Evolutionary conservation across 2,329 filamentous ascomycete genomes (phyloP).

Genomic region (Samsoniella hepiali): DNA sequence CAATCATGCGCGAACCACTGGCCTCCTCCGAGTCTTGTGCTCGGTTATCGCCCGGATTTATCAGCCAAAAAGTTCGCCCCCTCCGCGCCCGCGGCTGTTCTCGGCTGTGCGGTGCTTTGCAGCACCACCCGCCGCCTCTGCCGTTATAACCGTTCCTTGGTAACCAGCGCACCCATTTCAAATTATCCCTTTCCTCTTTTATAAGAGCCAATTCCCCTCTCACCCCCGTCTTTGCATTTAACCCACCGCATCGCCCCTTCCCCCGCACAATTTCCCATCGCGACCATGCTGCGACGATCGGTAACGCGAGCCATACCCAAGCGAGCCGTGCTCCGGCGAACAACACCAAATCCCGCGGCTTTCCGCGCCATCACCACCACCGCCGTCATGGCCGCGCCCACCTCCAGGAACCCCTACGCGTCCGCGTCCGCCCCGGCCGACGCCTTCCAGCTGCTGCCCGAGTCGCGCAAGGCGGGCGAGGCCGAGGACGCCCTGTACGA

Average conservation of each 20-base stretch:
- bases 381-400: slow-evolving; percentile 33
- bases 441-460: slow-evolving; percentile 80
- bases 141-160: slow-evolving; percentile 13
- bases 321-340: slow-evolving; percentile 13
- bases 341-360: slow-evolving; percentile 15
- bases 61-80: slow-evolving; percentile 6
- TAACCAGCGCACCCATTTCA: neutral
- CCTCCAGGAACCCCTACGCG: slow-evolving; percentile 28
- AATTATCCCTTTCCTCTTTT: too few relatives aligned
- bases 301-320: slow-evolving; percentile 7
- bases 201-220: neutral
- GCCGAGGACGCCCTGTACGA: slow-evolving; percentile 85
- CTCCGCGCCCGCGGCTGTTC: slow-evolving; percentile 9
- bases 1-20: too few relatives aligned
- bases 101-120: slow-evolving; percentile 1
- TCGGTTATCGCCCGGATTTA: slow-evolving; percentile 19
- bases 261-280: neutral
- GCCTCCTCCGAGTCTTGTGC: neutral
- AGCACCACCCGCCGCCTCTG: neutral
- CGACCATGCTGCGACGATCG: slow-evolving; percentile 18
- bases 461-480: slow-evolving; percentile 70
- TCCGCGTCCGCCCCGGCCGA: slow-evolving; percentile 54
- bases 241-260: too few relatives aligned
- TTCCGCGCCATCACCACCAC: slow-evolving; percentile 32
- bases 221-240: neutral